Evolutionary conservation across 2,329 filamentous ascomycete species (phyloP).

Genomic region (Escovopsis sp.): DNA sequence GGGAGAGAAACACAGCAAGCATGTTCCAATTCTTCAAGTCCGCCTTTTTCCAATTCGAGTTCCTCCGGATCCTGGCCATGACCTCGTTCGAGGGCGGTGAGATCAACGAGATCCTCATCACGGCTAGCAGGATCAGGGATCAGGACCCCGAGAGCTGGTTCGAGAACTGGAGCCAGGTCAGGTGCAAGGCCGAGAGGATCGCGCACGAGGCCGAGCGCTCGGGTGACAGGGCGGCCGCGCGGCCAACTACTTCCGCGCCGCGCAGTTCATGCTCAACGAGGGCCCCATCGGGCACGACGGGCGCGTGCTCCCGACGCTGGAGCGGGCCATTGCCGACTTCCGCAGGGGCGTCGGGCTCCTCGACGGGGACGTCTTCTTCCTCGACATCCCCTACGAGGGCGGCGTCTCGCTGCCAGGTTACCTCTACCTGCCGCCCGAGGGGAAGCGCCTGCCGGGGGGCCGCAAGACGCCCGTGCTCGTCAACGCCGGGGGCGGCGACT

Average conservation of each 20-base stretch:
- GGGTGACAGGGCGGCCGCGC: slow-evolving; percentile 19
- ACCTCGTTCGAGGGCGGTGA: neutral
- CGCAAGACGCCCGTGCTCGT: slow-evolving; percentile 21
- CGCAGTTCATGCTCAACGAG: slow-evolving; percentile 17
- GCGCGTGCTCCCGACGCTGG: slow-evolving; percentile 13
- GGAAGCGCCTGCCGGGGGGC: slow-evolving; percentile 6
- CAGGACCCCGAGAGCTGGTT: slow-evolving; percentile 26
- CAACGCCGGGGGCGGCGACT: slow-evolving; percentile 21
- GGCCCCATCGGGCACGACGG: slow-evolving; percentile 9
- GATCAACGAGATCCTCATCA: slow-evolving; percentile 5
- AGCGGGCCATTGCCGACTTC: slow-evolving; percentile 13
- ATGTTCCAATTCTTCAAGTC: neutral
- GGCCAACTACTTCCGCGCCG: slow-evolving; percentile 25
- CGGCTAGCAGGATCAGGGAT: slow-evolving; percentile 21
- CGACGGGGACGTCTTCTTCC: slow-evolving; percentile 12
- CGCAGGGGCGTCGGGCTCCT: slow-evolving; percentile 14
- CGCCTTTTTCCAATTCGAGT: neutral
- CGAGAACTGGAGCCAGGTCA: slow-evolving; percentile 17
- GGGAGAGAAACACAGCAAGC: neutral
- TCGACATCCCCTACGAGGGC: slow-evolving; percentile 25
- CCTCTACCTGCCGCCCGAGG: slow-evolving; percentile 19
- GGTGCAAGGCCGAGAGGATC: slow-evolving; percentile 17
- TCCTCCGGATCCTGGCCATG: neutral
- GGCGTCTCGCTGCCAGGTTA: slow-evolving; percentile 19
- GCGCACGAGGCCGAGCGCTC: slow-evolving; percentile 17